A percentile compares a stretch with the other conserved stretches of the same genome.
Conservation (phyloP, 805 yeast species). For the Scheffersomyces amazonensis region DNA sequence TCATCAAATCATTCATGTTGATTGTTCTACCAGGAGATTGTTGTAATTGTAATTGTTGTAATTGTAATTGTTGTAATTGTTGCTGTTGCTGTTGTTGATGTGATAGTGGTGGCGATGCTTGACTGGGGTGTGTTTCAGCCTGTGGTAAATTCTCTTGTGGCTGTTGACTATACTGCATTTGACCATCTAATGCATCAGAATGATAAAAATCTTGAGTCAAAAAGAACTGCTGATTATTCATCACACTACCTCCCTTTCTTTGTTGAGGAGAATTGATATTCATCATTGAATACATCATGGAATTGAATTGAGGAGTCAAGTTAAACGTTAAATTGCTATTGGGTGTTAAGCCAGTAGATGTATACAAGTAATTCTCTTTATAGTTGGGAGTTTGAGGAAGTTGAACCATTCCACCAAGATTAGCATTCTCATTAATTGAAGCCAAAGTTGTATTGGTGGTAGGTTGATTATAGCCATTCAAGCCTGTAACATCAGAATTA, state of each 20-base stretch:
- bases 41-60: constrained; percentile 2
- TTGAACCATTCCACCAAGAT: not conserved
- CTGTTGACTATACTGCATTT: not conserved
- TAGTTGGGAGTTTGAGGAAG: constrained; percentile 35
- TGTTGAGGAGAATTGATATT: constrained; percentile 30
- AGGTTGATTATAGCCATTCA: too few species aligned
- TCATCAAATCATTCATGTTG: constrained; percentile 18
- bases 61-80: constrained; percentile 3
- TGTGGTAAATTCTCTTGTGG: not conserved
- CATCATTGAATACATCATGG: constrained; percentile 38
- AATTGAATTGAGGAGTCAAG: constrained; percentile 39
- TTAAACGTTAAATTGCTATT: constrained; percentile 20
- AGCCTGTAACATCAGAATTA: constrained; percentile 20
- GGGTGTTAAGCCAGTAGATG: constrained; percentile 30
- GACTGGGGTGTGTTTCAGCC: not conserved
- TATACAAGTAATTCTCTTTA: constrained; percentile 22
- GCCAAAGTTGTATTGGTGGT: constrained; percentile 7
- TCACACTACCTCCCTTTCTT: constrained; percentile 7
- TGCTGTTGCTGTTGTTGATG: too few species aligned
- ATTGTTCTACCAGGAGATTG: constrained; percentile 5
- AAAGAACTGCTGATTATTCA: constrained; percentile 26
- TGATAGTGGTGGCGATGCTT: too few species aligned
- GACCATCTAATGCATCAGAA: constrained; percentile 23
- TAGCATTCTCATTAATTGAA: constrained; percentile 10
- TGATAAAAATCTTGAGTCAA: constrained; percentile 16